Conservation (phyloP, 495 filamentous ascomycete genomes). For the Amphirosellinia nigrospora region DNA sequence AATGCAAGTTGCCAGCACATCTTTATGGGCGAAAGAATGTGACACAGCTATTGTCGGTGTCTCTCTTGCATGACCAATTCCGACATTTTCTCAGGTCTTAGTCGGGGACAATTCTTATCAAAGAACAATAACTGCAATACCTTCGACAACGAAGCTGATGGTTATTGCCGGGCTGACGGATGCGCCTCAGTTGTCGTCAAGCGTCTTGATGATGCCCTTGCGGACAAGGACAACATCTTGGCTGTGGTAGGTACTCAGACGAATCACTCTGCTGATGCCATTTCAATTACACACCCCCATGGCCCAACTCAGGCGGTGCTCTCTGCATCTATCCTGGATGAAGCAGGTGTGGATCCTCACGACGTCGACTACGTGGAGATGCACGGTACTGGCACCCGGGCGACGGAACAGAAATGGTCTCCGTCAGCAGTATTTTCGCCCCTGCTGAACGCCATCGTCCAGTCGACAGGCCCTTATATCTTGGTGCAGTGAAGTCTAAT, state of each 20-base stretch:
- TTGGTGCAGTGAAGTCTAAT: slow-evolving; percentile 88
- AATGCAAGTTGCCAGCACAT: slow-evolving; percentile 82
- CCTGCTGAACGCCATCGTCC: slow-evolving; percentile 68
- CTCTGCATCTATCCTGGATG: slow-evolving; percentile 70
- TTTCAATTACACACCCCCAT: slow-evolving; percentile 86
- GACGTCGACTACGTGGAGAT: slow-evolving; percentile 85
- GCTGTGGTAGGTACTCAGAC: slow-evolving; percentile 73
- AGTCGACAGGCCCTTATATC: slow-evolving; percentile 71
- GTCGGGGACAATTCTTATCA: slow-evolving; percentile 81
- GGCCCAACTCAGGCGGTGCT: slow-evolving; percentile 72
- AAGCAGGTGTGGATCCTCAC: slow-evolving; percentile 72
- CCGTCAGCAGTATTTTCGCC: slow-evolving; percentile 81
- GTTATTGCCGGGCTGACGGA: slow-evolving; percentile 78
- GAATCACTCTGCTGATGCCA: slow-evolving; percentile 77
- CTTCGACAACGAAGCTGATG: slow-evolving; percentile 77
- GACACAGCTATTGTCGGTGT: slow-evolving; percentile 83
- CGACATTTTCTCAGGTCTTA: slow-evolving; percentile 84
- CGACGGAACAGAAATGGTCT: slow-evolving; percentile 79
- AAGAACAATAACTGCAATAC: slow-evolving; percentile 81
- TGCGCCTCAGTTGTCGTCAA: slow-evolving; percentile 77
- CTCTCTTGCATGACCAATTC: slow-evolving; percentile 80
- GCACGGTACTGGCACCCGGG: slow-evolving; percentile 90
- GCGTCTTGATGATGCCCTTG: slow-evolving; percentile 72
- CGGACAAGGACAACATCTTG: slow-evolving; percentile 76
- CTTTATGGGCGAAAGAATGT: slow-evolving; percentile 81